Evolutionary conservation across 345 rosid genomes (phyloP).

Genomic region (Populus alba): DNA sequence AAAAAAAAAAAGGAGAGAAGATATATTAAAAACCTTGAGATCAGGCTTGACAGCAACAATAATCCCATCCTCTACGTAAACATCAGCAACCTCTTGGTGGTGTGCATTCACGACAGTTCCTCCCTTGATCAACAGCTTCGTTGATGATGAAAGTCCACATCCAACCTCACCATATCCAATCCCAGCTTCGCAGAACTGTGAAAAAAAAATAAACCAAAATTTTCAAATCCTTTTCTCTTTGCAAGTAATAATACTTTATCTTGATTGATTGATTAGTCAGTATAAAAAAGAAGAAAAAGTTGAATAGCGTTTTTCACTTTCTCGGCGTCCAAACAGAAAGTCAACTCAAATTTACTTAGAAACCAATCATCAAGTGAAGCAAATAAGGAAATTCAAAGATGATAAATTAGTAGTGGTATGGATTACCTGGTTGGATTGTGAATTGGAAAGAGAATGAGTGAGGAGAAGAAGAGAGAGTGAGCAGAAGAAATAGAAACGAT

Average conservation of each 20-base stretch:
- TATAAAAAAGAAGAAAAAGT: background rate
- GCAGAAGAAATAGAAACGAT: background rate
- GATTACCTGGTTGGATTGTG: background rate
- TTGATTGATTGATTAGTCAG: background rate
- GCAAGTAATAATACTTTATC: background rate
- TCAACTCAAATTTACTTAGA: background rate
- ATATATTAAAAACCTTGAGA: constrained; percentile 43
- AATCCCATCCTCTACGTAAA: constrained; percentile 77
- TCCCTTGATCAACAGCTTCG: constrained; percentile 79
- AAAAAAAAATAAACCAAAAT: background rate
- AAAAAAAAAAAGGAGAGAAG: background rate
- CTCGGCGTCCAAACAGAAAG: background rate
- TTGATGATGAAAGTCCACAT: constrained; percentile 47
- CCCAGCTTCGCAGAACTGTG: constrained; percentile 68
- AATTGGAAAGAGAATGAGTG: background rate
- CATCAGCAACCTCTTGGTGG: constrained; percentile 78
- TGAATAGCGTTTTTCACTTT: background rate
- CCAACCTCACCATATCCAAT: constrained; percentile 34
- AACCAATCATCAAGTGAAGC: background rate
- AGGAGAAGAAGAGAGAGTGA: background rate
- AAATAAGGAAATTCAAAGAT: too few species aligned
- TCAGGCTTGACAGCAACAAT: constrained; percentile 68
- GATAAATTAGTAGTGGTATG: background rate
- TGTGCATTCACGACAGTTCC: constrained; percentile 92
- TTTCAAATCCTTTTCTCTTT: background rate